Evolutionary conservation across 2,329 filamentous ascomycete species (phyloP).

Genomic region (Chalaropsis thielavioides): DNA sequence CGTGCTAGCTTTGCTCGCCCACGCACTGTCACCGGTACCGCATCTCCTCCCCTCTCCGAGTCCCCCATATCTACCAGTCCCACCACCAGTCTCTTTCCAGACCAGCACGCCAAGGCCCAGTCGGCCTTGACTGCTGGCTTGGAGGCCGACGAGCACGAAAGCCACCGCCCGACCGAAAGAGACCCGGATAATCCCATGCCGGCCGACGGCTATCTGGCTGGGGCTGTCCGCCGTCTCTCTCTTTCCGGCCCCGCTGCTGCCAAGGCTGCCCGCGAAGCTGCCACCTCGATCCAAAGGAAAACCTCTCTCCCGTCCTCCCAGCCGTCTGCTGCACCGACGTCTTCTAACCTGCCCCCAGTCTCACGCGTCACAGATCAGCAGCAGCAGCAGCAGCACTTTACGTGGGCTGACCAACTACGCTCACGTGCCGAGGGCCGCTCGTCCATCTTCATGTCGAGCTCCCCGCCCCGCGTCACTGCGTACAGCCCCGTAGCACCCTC

Average conservation of each 20-base stretch:
- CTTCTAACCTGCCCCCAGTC: constrained; percentile 10
- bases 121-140: constrained; percentile 11
- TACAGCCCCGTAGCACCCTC: constrained; percentile 9
- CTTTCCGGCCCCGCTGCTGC: constrained; percentile 11
- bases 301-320: constrained; percentile 1
- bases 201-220: constrained; percentile 11
- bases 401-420: constrained; percentile 93
- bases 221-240: constrained; percentile 15
- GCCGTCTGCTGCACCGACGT: neutral
- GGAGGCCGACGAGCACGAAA: neutral
- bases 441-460: constrained; percentile 11
- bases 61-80: neutral
- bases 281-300: neutral
- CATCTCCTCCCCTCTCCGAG: constrained; percentile 8
- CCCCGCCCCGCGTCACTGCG: constrained; percentile 7
- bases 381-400: constrained; percentile 83
- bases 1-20: constrained; percentile 15
- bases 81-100: neutral
- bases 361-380: constrained; percentile 24
- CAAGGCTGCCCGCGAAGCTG: constrained; percentile 1
- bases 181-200: neutral
- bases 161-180: neutral
- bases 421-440: constrained; percentile 50
- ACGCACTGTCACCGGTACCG: constrained; percentile 14
- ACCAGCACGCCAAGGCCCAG: constrained; percentile 6